Conservation (phyloP, 441 rosid species). For the Breynia disticha region DNA sequence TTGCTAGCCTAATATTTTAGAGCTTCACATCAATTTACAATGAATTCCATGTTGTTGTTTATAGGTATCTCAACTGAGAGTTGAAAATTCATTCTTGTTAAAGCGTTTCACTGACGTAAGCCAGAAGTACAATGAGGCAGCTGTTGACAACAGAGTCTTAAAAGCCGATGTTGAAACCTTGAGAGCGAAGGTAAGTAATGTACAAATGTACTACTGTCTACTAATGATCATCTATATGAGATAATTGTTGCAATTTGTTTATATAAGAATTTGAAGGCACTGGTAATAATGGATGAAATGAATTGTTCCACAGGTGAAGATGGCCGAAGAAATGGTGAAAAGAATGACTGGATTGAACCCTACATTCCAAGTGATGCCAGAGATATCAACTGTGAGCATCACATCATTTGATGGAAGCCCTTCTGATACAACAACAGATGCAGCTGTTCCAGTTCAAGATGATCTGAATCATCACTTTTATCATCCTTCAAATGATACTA, state of each 20-base stretch:
- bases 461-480: conserved; percentile 27
- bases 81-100: conserved; percentile 61
- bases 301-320: conserved; percentile 49
- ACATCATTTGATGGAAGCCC: conserved; percentile 37
- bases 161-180: conserved; percentile 90
- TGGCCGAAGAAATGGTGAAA: conserved; percentile 95
- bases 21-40: neutral
- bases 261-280: too few species aligned
- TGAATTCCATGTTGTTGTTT: conserved; percentile 3
- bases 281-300: too few species aligned
- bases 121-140: conserved; percentile 67
- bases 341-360: conserved; percentile 73
- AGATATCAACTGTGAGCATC: conserved; percentile 31
- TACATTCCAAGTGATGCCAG: conserved; percentile 36
- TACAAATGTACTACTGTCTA: conserved; percentile 1
- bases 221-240: too few species aligned
- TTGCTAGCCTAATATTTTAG: conserved; percentile 4
- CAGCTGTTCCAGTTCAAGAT: conserved; percentile 48
- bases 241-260: too few species aligned
- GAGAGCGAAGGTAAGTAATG: conserved; percentile 56
- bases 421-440: conserved; percentile 46
- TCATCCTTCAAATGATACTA: conserved; percentile 24
- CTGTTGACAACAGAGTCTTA: conserved; percentile 79
- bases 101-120: conserved; percentile 57
- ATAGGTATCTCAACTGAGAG: conserved; percentile 72